These are phyloP conservation scores for Lachancea sp. DNA, from an alignment of 805 yeast genomes.

Conservation along the genomic window DNA sequence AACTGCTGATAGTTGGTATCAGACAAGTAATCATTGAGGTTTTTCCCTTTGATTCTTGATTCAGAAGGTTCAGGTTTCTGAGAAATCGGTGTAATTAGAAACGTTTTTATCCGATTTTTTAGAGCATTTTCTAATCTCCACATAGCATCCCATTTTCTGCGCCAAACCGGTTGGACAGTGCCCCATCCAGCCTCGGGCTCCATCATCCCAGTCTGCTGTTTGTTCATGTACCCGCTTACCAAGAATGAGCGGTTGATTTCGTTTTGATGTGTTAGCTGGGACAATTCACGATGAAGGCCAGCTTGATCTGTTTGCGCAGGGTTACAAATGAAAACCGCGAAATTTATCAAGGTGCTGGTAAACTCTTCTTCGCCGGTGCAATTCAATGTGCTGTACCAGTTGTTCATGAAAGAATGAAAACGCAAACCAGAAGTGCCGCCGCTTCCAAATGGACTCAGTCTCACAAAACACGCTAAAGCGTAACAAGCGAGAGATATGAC, in stretches of 20 bases:
- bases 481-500: conserved; percentile 49
- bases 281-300: conserved; percentile 26
- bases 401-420: conserved; percentile 26
- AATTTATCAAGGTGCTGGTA: conserved; percentile 17
- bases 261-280: conserved; percentile 17
- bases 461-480: conserved; percentile 51
- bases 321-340: conserved; percentile 21
- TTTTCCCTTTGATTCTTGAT: not conserved
- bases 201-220: conserved; percentile 14
- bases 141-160: not conserved
- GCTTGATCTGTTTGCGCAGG: conserved; percentile 17
- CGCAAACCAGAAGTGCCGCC: conserved; percentile 18
- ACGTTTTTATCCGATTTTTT: not conserved
- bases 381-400: conserved; percentile 27
- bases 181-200: conserved; percentile 3
- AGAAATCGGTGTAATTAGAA: not conserved
- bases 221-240: conserved; percentile 21
- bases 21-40: conserved; percentile 22
- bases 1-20: conserved; percentile 23
- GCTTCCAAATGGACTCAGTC: conserved; percentile 31
- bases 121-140: not conserved
- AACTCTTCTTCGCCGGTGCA: conserved; percentile 31
- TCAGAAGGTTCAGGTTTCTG: not conserved
- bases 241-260: conserved; percentile 17
- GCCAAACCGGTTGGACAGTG: not conserved